Evolutionary conservation across 768 basidiomycete genomes (phyloP), one percentile per base, ranked within the genome.

Genomic region (Pleurotus sapidus): DNA sequence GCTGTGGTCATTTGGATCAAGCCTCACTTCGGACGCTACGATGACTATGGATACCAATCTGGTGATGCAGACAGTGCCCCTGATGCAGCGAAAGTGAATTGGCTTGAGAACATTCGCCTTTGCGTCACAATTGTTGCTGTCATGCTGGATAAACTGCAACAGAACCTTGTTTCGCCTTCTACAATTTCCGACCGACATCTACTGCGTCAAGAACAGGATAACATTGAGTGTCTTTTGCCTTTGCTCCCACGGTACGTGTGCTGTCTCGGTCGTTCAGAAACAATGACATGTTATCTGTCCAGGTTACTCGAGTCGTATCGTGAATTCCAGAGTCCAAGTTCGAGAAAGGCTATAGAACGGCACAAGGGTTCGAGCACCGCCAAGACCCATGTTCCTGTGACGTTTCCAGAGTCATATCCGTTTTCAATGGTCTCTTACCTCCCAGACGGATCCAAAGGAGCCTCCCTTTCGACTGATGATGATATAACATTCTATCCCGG

Each of bases 381-480:
- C 24, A 83, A 86, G 48, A 72, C 85, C 18, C 67, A 76, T 1
- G 68, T 81, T 2, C 95, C 94, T 0, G 85, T 91, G 45, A 89
- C 91, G 1, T 98, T 98, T 73, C 96, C 96, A 0, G 90, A 94
- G 61, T 89, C 95, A 0, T 95, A 98, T 68, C 96, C 96, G 0
- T 95, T 97, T 70, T 87, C 93, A 5, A 78, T 98, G 17, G 65
- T 93, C 23, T 78, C 89, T 0, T 78, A 84, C 30, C 70, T 87
- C 20, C 89, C 91, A 2, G 84, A 84, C 56, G 65, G 75, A 25
- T 74, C 76, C 39, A 73, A 76, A 14, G 77, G 72, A 49, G 72
- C 75, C 15, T 73, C 74, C 55, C 76, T 70, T 56, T 64, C 70
- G n/a, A 65, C 72, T 47, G 82, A 86, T 54, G 74, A 75, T 24